Evolutionary conservation across 2,329 filamentous ascomycete species (phyloP), one percentile per base, ranked within the genome.

Genomic region (Onygenales sp.): DNA sequence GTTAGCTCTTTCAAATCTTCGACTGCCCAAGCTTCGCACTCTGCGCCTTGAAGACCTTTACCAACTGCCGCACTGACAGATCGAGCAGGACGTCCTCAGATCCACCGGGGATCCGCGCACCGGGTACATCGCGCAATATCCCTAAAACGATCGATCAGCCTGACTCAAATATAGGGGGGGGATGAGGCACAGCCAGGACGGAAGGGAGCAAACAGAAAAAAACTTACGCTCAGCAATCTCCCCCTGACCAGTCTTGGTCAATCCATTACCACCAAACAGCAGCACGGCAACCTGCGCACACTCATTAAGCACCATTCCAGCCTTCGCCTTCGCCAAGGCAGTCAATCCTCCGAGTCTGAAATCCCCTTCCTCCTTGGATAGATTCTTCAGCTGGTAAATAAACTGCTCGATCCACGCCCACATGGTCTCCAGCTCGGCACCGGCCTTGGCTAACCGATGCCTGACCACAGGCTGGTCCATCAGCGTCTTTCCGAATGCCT

Each of bases 401-500:
- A 87, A 85, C 56, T 82, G 78, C 67, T 88, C 85, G 3, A 88
- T 75, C 84, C 85, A 89, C 2, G 86, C 83, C 73, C 78, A 85
- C 66, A 86, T 80, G 2, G 77, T 81, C 65, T 89, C 86, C 4
- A 90, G 72, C 60, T 84, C 70, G 0, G 83, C 83, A 2, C 83
- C 86, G 3, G 79, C 80, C 63, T 86, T 87, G 9, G 86, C 85
- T 6, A 89, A 70, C n/a, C 85, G 74, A 65, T 88, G 83, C 31
- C 86, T 73, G 34, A 90, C 85, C 0, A 89, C 86, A 0, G 85
- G 82, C 66, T 89, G 86, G 13, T 88, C 84, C 69, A 89, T 82
- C 8, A 89, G 73, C 0, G 81, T 75, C 65, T 84, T 84, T 2
- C 81, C 81, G 58, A 86, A 87, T 1, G 83, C 83, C 65, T 86